These are phyloP conservation scores for Suillus occidentalis DNA, from an alignment of 768 basidiomycete species.

Conservation along the genomic window DNA sequence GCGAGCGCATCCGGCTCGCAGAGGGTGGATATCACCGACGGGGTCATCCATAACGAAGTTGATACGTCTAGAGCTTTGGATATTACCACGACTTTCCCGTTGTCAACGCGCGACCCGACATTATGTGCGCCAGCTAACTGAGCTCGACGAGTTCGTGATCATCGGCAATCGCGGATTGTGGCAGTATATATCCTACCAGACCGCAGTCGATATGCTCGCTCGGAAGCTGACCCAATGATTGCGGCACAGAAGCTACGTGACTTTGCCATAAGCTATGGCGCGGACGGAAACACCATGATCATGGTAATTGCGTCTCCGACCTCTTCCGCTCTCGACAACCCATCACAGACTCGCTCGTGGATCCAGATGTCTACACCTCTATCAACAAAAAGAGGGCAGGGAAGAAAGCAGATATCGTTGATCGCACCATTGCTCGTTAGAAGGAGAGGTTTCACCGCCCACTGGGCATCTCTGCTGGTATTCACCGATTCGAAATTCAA, in stretches of 20 bases:
- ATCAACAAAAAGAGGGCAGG: conserved; percentile 30
- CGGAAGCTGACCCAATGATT: conserved; percentile 75
- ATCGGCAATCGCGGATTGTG: conserved; percentile 91
- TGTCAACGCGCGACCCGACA: conserved; percentile 85
- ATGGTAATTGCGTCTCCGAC: conserved; percentile 91
- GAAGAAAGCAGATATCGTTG: conserved; percentile 52
- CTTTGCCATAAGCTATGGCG: conserved; percentile 95
- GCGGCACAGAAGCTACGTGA: conserved; percentile 97
- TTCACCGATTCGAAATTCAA: conserved; percentile 99
- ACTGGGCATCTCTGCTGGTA: conserved; percentile 86
- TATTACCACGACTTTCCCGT: conserved; percentile 88
- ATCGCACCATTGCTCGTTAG: conserved; percentile 65
- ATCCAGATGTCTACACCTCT: conserved; percentile 34
- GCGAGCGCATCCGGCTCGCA: conserved; percentile 83
- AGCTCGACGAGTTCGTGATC: conserved; percentile 94
- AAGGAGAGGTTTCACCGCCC: conserved; percentile 81
- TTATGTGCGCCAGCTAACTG: conserved; percentile 68
- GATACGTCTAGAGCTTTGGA: conserved; percentile 90
- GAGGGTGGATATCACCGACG: conserved; percentile 95
- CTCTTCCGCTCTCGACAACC: conserved; percentile 61
- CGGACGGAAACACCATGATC: conserved; percentile 92
- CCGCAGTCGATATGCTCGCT: conserved; percentile 94
- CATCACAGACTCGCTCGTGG: conserved; percentile 32
- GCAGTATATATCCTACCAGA: conserved; percentile 93
- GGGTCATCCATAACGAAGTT: conserved; percentile 91